These are phyloP conservation scores for Monosporozyma unispora DNA, from an alignment of 805 yeast species.

Conservation along the genomic window DNA sequence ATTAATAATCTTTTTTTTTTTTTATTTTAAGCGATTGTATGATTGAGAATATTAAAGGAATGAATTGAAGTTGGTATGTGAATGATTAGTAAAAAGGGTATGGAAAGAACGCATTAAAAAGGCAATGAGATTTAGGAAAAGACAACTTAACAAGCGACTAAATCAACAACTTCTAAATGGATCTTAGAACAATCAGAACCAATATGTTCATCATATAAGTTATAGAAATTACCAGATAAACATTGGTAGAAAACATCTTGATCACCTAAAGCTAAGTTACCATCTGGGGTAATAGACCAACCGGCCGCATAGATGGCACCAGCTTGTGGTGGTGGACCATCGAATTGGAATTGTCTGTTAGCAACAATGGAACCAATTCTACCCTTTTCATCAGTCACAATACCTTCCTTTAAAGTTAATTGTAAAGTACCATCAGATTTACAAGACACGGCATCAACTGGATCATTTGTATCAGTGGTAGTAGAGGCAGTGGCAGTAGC, in stretches of 20 bases:
- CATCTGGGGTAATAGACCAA: slow-evolving; percentile 44
- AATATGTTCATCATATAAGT: slow-evolving; percentile 48
- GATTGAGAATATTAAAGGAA: slow-evolving; percentile 1
- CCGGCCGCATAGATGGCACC: slow-evolving; percentile 52
- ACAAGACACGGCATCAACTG: slow-evolving; percentile 31
- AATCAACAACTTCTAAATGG: slow-evolving; percentile 41
- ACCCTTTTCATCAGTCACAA: slow-evolving; percentile 43
- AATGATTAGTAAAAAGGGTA: too few relatives aligned
- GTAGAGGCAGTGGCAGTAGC: slow-evolving; percentile 13
- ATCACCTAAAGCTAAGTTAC: slow-evolving; percentile 48
- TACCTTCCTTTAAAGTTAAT: slow-evolving; percentile 38
- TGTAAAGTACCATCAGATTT: slow-evolving; percentile 36
- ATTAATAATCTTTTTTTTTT: too few relatives aligned
- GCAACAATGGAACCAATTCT: slow-evolving; percentile 63
- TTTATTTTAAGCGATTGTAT: neutral
- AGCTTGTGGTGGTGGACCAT: slow-evolving; percentile 66
- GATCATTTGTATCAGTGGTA: slow-evolving; percentile 22
- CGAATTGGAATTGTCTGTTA: slow-evolving; percentile 64
- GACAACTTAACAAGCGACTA: slow-evolving; percentile 34
- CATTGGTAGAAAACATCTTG: slow-evolving; percentile 52
- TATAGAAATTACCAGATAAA: slow-evolving; percentile 56
- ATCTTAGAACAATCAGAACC: slow-evolving; percentile 51
- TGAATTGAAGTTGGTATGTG: neutral
- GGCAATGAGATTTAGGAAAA: neutral
- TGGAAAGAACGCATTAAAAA: neutral